phyloP scores from a whole-genome alignment of 306 rosid genomes.

The Hippophae gyantsensis region DNA sequence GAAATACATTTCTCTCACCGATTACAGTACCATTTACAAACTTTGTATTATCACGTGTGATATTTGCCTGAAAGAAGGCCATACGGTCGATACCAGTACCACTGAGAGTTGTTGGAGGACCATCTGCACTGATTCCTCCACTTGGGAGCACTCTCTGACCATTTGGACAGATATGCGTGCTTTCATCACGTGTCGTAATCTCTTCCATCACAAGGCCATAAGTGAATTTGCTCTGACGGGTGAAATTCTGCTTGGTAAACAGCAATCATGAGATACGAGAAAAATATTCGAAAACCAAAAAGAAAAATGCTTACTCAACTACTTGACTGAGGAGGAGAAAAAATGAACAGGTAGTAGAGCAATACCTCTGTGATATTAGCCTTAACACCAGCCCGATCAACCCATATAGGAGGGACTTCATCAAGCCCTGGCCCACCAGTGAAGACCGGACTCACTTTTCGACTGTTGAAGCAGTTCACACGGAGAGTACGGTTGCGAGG shows the following conservation, averaged over 20 bases:
- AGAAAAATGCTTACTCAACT: not conserved
- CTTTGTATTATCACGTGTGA: conserved; percentile 85
- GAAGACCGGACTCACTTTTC: conserved; percentile 91
- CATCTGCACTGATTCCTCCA: conserved; percentile 84
- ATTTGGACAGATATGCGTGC: conserved; percentile 58
- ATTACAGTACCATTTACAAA: conserved; percentile 84
- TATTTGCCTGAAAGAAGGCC: conserved; percentile 91
- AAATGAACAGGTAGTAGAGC: not conserved
- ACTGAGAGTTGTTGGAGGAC: conserved; percentile 98
- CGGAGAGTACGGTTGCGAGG: conserved; percentile 69
- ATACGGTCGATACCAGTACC: conserved; percentile 84
- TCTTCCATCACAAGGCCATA: conserved; percentile 94
- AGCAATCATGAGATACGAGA: conserved; percentile 9
- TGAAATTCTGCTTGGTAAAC: conserved; percentile 51
- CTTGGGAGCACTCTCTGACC: conserved; percentile 79
- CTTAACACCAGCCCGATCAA: conserved; percentile 84
- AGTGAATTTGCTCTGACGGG: conserved; percentile 94
- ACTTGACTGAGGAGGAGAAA: not conserved
- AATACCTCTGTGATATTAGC: conserved; percentile 84
- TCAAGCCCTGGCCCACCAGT: conserved; percentile 94
- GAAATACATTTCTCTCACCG: conserved; percentile 79
- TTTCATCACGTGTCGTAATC: conserved; percentile 89
- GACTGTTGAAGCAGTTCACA: conserved; percentile 87
- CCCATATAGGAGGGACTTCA: conserved; percentile 96
- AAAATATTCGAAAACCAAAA: conserved; percentile 1